Percentiles rank a stretch among this genome's conserved stretches.
Conservation (phyloP, 345 rosid species). For the Acer campestre region DNA sequence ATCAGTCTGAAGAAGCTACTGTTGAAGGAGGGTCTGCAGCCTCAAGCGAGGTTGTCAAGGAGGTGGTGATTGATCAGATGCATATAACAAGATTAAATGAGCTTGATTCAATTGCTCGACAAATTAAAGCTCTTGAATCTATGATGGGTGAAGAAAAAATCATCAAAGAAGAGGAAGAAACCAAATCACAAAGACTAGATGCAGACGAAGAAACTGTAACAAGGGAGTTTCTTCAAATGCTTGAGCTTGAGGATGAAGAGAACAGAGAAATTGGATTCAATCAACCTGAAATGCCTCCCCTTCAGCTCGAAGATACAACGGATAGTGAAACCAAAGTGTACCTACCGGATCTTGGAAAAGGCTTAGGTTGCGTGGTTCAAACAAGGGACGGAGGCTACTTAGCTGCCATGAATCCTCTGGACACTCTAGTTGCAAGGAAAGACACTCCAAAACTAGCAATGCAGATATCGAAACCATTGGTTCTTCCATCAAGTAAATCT, state of each 20-base stretch:
- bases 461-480: constrained; percentile 87
- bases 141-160: constrained; percentile 63
- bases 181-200: constrained; percentile 66
- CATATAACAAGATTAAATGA: constrained; percentile 67
- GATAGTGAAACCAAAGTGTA: constrained; percentile 58
- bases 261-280: constrained; percentile 31
- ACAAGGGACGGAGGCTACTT: constrained; percentile 91
- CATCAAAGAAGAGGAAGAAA: constrained; percentile 43
- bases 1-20: constrained; percentile 39
- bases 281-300: constrained; percentile 47
- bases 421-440: constrained; percentile 54
- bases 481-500: constrained; percentile 40
- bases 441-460: constrained; percentile 87
- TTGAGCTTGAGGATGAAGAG: constrained; percentile 85
- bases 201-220: constrained; percentile 87
- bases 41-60: constrained; percentile 71
- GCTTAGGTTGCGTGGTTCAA: constrained; percentile 83
- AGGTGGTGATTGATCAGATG: constrained; percentile 60
- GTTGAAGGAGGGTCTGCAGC: constrained; percentile 38
- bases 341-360: constrained; percentile 86
- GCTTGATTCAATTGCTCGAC: constrained; percentile 86
- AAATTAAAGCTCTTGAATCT: constrained; percentile 91
- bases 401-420: constrained; percentile 86
- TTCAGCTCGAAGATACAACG: constrained; percentile 47
- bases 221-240: constrained; percentile 82